phyloP scores from a whole-genome alignment of 2,329 filamentous ascomycete genomes.

The Graphilbum fragrans region DNA sequence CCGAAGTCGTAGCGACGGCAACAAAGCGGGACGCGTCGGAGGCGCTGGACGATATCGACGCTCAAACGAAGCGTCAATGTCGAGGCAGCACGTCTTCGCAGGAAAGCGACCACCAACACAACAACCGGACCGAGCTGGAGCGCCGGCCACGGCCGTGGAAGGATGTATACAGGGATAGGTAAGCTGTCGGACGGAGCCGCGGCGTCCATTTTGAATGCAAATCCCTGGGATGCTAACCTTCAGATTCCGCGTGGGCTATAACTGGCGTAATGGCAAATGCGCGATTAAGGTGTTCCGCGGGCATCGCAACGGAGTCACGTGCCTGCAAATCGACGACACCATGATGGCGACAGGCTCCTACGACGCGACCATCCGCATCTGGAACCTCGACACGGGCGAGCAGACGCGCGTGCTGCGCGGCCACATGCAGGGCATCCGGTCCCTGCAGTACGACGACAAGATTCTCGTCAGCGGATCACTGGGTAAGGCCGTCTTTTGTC shows the following conservation, averaged over 20 bases:
- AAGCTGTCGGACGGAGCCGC: slow-evolving; percentile 17
- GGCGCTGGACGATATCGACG: slow-evolving; percentile 8
- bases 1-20: slow-evolving; percentile 11
- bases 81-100: not conserved
- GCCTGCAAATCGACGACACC: slow-evolving; percentile 64
- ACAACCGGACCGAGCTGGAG: slow-evolving; percentile 14
- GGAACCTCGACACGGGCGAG: slow-evolving; percentile 82
- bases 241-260: slow-evolving; percentile 79
- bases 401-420: slow-evolving; percentile 76
- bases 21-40: slow-evolving; percentile 24
- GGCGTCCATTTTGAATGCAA: not conserved
- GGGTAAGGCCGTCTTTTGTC: not conserved
- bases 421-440: slow-evolving; percentile 72
- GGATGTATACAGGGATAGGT: slow-evolving; percentile 78
- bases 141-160: slow-evolving; percentile 71
- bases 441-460: slow-evolving; percentile 83
- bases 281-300: slow-evolving; percentile 74
- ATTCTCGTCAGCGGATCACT: slow-evolving; percentile 86
- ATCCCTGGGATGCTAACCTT: not conserved
- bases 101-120: not conserved
- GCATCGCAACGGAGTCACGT: slow-evolving; percentile 71
- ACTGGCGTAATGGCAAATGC: slow-evolving; percentile 94
- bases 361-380: slow-evolving; percentile 89
- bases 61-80: not conserved
- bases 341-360: slow-evolving; percentile 87